Evolutionary conservation across 352 stramenopile genomes (phyloP), one percentile per base, ranked within the genome.

Genomic region (Thalassiosira livingstoniorum): DNA sequence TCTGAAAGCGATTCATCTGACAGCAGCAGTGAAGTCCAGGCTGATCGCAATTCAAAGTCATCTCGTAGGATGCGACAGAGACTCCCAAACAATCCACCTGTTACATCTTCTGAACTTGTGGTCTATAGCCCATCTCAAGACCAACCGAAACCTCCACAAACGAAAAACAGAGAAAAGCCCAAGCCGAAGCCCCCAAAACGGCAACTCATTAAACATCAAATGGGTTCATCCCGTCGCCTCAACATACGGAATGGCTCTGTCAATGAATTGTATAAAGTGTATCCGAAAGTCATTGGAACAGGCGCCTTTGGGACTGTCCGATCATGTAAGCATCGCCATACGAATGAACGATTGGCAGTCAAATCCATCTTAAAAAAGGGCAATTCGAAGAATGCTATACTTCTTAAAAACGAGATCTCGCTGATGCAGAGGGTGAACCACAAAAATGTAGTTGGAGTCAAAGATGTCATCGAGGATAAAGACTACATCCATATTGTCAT

Each of bases 401-500:
- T 84, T 15, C 54, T 84, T 4, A 64, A 79, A 29, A 78, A 79
- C 29, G 76, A 84, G 37, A 72, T 84, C 31, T 69, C 76, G 15
- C 53, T 84, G 18, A 29, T 84, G 25, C 76, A 72, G 55, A 45
- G 29, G n/a, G 53, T 78, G 18, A 31, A 79, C 15, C 76, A 84
- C 60, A 25, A 27, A 18, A 65, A 79, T 74, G 76, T 84, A 2
- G 62, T 84, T 11, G 25, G 47, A 32, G 32, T 78, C 0, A 34
- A 69, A 1, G 76, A 84, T 55, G 54, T 84, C 21, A 62, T 84
- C 21, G 67, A 84, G 34, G 76, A 84, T 67, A 23, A 35, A 27
- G 32, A 77, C 45, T 79, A 73, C 55, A 79, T 78, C 18, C 76
- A 84, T 53, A 79, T 84, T 25, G 43, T 84, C 47, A 84, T 79